Evolutionary conservation across 805 yeast species (phyloP), one percentile per base, ranked within the genome.

Genomic region (Tetrapisispora fleetii): DNA sequence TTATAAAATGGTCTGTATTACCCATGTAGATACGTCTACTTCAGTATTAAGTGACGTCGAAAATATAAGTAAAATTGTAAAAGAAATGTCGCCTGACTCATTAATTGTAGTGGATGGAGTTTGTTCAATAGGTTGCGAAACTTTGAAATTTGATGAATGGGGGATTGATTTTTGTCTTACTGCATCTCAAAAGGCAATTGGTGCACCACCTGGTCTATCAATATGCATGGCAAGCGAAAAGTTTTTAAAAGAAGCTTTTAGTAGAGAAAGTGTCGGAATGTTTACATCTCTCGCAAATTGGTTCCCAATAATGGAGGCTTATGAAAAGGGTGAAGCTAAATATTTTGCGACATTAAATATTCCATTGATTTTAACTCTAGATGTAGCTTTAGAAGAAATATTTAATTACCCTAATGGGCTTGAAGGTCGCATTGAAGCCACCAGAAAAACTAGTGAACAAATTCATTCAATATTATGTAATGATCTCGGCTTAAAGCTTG

Each of bases 341-440:
- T 93, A 90, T 72, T 91, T 88, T 63, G 96, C 96, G n/a, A 91
- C 97, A 8, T 97, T 96, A n/a, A 85, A 97, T 0, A 83, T 86
- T 42, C 96, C 88, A 70, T 76, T 85, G 52, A 72, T 91, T 52
- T 85, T 85, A 60, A 90, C 96, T 16, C 75, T 88, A 58, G 80
- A 80, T 64, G 84, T 77, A 4, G 81, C 96, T 4, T 75, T 90
- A 54, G 77, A 75, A 49, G 89, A 85, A 64, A 81, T 89, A 54
- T 68, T 87, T 50, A 57, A 64, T 24, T 49, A 42, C 33, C 40
- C 37, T 17, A 39, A 17, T 18, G 69, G 76, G 4, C 68, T 90
- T 50, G 81, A 77, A 50, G 68, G 67, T 48, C 76, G 95, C 64
- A 74, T 86, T 58, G 73, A 72, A 36, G 74, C 74, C 54, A 95